A percentile compares a stretch with the other conserved stretches of the same genome.
phyloP scores from a whole-genome alignment of 2,329 filamentous ascomycete genomes.

The Cercospora sojina region DNA sequence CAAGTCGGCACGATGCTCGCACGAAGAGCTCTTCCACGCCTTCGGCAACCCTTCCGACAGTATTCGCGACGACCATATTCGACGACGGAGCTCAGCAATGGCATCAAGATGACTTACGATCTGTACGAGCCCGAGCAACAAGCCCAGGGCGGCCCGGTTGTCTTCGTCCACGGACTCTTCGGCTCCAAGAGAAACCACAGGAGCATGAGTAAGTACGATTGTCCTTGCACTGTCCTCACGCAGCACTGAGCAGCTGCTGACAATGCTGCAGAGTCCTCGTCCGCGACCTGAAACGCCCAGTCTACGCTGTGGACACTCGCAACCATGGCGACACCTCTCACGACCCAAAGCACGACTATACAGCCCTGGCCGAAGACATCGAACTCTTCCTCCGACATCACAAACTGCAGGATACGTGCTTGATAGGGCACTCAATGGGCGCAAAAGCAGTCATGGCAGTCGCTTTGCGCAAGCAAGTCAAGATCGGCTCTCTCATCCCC shows the following conservation, averaged over 20 bases:
- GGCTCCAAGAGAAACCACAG: slow-evolving; percentile 95
- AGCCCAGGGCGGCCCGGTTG: slow-evolving; percentile 60
- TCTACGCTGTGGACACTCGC: slow-evolving; percentile 84
- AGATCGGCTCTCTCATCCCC: slow-evolving; percentile 70
- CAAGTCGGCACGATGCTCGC: slow-evolving; percentile 26
- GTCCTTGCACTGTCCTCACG: slow-evolving; percentile 5
- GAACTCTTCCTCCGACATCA: slow-evolving; percentile 73
- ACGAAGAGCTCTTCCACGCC: slow-evolving; percentile 22
- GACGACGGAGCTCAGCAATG: slow-evolving; percentile 36
- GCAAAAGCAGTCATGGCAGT: slow-evolving; percentile 91
- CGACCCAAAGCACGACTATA: slow-evolving; percentile 72
- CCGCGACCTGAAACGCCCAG: slow-evolving; percentile 72
- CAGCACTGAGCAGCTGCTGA: background rate
- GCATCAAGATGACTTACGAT: slow-evolving; percentile 60
- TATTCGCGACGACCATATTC: slow-evolving; percentile 29
- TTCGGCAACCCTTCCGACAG: slow-evolving; percentile 24
- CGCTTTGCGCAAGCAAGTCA: slow-evolving; percentile 67
- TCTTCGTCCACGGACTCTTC: slow-evolving; percentile 91
- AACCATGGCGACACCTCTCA: slow-evolving; percentile 94
- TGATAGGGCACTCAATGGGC: slow-evolving; percentile 97
- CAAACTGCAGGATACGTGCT: slow-evolving; percentile 64
- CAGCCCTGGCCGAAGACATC: slow-evolving; percentile 78
- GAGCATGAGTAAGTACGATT: slow-evolving; percentile 83
- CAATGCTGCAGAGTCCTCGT: slow-evolving; percentile 65
- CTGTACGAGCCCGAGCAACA: slow-evolving; percentile 57